Evolutionary conservation across 2,329 filamentous ascomycete species (phyloP).

Genomic region (Aphanocladium album): DNA sequence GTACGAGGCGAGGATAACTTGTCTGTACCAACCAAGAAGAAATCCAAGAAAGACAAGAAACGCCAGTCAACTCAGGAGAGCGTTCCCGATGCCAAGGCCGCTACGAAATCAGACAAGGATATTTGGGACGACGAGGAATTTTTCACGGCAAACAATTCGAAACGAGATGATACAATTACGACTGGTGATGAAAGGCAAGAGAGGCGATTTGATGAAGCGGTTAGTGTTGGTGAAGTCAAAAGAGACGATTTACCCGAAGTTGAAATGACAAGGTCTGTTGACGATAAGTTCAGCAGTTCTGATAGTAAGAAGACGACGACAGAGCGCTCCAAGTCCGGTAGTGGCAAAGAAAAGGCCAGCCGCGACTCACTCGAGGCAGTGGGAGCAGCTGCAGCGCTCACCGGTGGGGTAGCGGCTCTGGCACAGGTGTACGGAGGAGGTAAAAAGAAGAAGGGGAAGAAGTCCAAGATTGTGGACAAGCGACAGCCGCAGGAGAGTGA

Average conservation of each 20-base stretch:
- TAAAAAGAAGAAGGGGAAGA: conserved; percentile 30
- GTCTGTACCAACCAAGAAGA: conserved; percentile 11
- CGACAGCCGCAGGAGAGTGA: conserved; percentile 35
- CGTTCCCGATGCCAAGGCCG: background rate
- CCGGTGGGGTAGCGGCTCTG: conserved; percentile 30
- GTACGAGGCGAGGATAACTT: conserved; percentile 1
- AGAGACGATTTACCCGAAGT: conserved; percentile 10
- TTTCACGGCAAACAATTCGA: conserved; percentile 12
- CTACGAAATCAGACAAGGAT: conserved; percentile 19
- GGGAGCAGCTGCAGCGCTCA: conserved; percentile 21
- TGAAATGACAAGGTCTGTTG: conserved; percentile 14
- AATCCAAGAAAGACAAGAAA: conserved; percentile 35
- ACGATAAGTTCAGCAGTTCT: conserved; percentile 11
- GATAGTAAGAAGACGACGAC: conserved; percentile 3
- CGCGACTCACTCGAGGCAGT: conserved; percentile 14
- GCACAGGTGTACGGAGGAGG: conserved; percentile 29
- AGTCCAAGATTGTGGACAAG: conserved; percentile 36
- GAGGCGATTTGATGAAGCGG: conserved; percentile 12
- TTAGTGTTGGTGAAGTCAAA: conserved; percentile 13
- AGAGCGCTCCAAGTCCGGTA: background rate
- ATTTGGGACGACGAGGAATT: conserved; percentile 22
- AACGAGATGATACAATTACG: conserved; percentile 5
- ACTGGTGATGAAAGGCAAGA: conserved; percentile 12
- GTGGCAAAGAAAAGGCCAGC: background rate
- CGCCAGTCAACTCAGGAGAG: conserved; percentile 18